Percentiles rank a stretch among this genome's conserved stretches.
phyloP scores from a whole-genome alignment of 78 protist genomes.

The Chrysochromulina tobinii region DNA sequence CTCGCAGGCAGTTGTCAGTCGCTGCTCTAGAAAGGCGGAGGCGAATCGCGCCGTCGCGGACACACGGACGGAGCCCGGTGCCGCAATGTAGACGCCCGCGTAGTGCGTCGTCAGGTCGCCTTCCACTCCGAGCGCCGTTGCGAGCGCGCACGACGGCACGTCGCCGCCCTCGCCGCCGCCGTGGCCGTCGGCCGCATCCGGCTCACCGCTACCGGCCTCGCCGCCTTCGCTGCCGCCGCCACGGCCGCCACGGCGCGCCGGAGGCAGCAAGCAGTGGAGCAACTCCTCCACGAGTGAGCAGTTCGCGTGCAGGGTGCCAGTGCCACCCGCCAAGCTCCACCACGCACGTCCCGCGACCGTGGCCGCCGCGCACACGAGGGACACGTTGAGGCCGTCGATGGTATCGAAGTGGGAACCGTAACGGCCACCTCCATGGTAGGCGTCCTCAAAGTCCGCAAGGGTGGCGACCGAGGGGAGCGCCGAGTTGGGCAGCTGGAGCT shows the following conservation, averaged over 20 bases:
- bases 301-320: background rate
- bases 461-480: background rate
- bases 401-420: background rate
- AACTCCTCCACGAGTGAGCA: background rate
- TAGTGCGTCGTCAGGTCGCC: background rate
- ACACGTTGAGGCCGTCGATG: background rate
- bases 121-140: no score
- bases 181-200: no score
- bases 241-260: background rate
- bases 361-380: background rate
- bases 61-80: background rate
- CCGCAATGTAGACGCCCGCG: conserved; percentile 1
- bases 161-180: no score
- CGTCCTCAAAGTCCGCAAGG: background rate
- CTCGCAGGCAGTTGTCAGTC: background rate
- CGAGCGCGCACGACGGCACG: no score
- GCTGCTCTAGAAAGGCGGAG: background rate
- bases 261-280: background rate
- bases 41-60: background rate
- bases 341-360: background rate
- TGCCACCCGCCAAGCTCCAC: conserved; percentile 1
- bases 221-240: no score
- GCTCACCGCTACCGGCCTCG: no score
- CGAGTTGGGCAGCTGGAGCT: no score
- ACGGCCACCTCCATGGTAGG: background rate